These are phyloP conservation scores for Stentor roeselii DNA, from an alignment of 73 alveolate species.

Conservation along the genomic window DNA sequence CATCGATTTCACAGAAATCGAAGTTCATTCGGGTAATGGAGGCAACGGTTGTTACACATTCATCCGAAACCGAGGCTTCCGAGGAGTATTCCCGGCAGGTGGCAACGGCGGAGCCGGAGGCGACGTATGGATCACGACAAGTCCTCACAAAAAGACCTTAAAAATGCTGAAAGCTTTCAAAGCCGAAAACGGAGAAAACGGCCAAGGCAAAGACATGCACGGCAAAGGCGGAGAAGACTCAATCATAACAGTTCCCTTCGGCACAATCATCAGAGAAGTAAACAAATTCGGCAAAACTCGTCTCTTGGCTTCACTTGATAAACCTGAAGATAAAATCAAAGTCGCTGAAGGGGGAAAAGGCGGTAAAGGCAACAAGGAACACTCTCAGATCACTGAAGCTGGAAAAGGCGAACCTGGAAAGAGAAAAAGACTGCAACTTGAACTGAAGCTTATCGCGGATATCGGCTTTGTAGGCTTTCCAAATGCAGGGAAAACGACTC, in stretches of 20 bases:
- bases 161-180: constrained; percentile 54
- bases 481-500: constrained; percentile 93
- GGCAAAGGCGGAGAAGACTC: constrained; percentile 75
- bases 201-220: constrained; percentile 48
- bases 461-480: constrained; percentile 97
- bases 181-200: constrained; percentile 73
- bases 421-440: constrained; percentile 58
- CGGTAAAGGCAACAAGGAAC: constrained; percentile 51
- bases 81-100: constrained; percentile 69
- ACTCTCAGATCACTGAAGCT: constrained; percentile 36
- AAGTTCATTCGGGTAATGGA: constrained; percentile 82
- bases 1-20: constrained; percentile 53
- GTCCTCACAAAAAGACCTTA: constrained; percentile 36
- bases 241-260: constrained; percentile 65
- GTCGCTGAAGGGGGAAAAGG: constrained; percentile 84
- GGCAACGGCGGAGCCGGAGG: constrained; percentile 92
- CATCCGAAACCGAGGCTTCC: constrained; percentile 43
- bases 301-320: constrained; percentile 53
- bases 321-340: constrained; percentile 38
- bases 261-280: constrained; percentile 72
- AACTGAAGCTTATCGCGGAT: constrained; percentile 85
- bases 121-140: constrained; percentile 56
- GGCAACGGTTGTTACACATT: constrained; percentile 75
- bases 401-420: constrained; percentile 45
- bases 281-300: constrained; percentile 35